Percentiles rank a stretch among this genome's conserved stretches.
Evolutionary conservation across 2,329 filamentous ascomycete species (phyloP).

Genomic region (Trichoderma semiorbis): DNA sequence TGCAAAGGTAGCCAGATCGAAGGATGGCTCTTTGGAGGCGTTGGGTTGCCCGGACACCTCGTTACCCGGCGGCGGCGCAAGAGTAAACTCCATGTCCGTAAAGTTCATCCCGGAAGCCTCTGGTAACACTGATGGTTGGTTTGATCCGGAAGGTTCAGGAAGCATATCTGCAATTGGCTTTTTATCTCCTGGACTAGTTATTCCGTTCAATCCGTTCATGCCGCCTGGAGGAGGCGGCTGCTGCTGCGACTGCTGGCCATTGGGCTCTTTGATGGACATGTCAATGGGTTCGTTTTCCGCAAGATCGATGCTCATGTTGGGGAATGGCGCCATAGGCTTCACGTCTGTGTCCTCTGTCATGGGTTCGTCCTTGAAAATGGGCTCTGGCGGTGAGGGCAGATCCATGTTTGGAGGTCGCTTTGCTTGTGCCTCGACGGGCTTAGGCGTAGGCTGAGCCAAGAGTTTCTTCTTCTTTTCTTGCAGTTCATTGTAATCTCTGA

Average conservation of each 20-base stretch:
- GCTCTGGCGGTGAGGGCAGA: conserved; percentile 33
- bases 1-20: conserved; percentile 46
- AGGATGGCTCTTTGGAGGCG: conserved; percentile 36
- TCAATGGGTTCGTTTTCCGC: conserved; percentile 23
- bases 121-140: conserved; percentile 21
- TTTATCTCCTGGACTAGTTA: conserved; percentile 24
- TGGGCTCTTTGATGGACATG: background rate
- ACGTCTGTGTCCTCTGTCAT: conserved; percentile 33
- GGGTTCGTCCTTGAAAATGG: conserved; percentile 29
- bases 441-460: conserved; percentile 21
- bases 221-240: conserved; percentile 18
- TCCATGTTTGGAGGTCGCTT: conserved; percentile 38
- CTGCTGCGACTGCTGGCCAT: conserved; percentile 18
- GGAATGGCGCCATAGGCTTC: conserved; percentile 51
- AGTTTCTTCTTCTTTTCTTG: conserved; percentile 27
- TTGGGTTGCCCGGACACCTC: conserved; percentile 27
- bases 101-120: conserved; percentile 44
- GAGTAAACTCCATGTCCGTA: conserved; percentile 55
- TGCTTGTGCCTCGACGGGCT: conserved; percentile 35
- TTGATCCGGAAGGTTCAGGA: conserved; percentile 22
- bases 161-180: conserved; percentile 25
- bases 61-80: conserved; percentile 44
- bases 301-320: conserved; percentile 53
- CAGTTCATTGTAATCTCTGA: conserved; percentile 49
- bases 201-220: conserved; percentile 17